Percentiles rank a stretch among this genome's conserved stretches.
These are phyloP conservation scores for Jackrogersella multiformis DNA, from an alignment of 495 filamentous ascomycete genomes.

Conservation along the genomic window DNA sequence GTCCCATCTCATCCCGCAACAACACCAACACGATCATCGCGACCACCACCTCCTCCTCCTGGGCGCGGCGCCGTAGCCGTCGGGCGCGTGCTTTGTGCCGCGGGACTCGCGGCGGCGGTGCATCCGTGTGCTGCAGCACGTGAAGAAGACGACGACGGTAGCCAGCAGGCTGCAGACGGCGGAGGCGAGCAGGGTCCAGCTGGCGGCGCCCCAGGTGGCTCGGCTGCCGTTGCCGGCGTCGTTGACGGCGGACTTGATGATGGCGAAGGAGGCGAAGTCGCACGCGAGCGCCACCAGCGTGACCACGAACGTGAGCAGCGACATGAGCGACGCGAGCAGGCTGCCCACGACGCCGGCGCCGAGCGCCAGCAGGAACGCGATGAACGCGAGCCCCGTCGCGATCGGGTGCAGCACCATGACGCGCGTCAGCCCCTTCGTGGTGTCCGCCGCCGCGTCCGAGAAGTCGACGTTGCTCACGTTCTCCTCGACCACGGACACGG, in stretches of 20 bases:
- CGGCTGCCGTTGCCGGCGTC: conserved; percentile 44
- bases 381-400: conserved; percentile 64
- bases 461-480: conserved; percentile 49
- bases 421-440: conserved; percentile 59
- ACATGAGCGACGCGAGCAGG: conserved; percentile 58
- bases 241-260: conserved; percentile 62
- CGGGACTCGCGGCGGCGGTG: conserved; percentile 41
- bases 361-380: conserved; percentile 64
- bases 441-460: conserved; percentile 54
- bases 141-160: conserved; percentile 65
- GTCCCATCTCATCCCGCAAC: not conserved
- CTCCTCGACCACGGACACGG: conserved; percentile 52
- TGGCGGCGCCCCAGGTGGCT: conserved; percentile 58
- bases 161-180: conserved; percentile 63
- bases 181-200: conserved; percentile 62
- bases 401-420: conserved; percentile 70
- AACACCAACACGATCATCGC: not conserved
- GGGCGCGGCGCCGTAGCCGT: conserved; percentile 24
- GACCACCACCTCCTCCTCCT: conserved; percentile 26
- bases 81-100: conserved; percentile 18
- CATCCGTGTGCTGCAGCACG: conserved; percentile 60
- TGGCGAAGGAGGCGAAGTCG: conserved; percentile 65
- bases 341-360: conserved; percentile 64
- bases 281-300: conserved; percentile 64
- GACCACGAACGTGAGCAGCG: conserved; percentile 63